Conservation (phyloP, 2,329 filamentous ascomycete genomes). For the Exophiala sp. region DNA sequence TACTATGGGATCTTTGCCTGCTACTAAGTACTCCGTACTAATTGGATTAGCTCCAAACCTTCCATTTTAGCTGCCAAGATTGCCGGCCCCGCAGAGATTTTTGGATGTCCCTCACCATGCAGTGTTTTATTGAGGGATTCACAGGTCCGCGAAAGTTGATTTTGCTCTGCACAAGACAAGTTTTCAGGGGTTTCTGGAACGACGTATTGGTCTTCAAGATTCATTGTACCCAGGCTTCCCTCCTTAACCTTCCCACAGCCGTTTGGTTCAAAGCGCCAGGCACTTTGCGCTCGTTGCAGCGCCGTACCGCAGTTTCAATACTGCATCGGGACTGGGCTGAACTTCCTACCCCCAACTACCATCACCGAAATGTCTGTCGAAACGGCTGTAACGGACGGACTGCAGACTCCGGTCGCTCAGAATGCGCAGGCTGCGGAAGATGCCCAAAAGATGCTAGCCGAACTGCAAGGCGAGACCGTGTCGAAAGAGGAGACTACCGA, state of each 20-base stretch:
- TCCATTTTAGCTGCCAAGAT: neutral
- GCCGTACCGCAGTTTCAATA: neutral
- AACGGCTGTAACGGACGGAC: slow-evolving; percentile 23
- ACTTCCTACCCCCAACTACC: too few relatives aligned
- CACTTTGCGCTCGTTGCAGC: neutral
- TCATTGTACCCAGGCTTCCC: neutral
- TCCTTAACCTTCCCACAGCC: too few relatives aligned
- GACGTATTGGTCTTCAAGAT: neutral
- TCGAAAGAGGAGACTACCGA: slow-evolving; percentile 5
- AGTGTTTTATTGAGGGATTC: neutral
- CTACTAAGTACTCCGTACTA: too few relatives aligned
- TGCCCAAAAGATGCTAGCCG: slow-evolving; percentile 42
- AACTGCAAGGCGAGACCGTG: slow-evolving; percentile 37
- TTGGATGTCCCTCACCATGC: neutral
- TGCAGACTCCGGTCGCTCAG: slow-evolving; percentile 27
- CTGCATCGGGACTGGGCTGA: neutral
- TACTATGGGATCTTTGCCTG: too few relatives aligned
- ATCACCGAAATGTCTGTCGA: slow-evolving; percentile 24
- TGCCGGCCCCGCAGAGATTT: neutral
- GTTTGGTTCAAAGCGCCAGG: neutral
- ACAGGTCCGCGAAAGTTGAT: too few relatives aligned
- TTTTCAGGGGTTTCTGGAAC: neutral
- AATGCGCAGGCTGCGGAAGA: slow-evolving; percentile 44
- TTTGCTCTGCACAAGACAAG: neutral
- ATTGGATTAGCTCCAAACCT: too few relatives aligned